Percentiles rank a stretch among this genome's conserved stretches.
Evolutionary conservation across 73 alveolate genomes (phyloP).

Genomic region (Paramecium primaurelia): DNA sequence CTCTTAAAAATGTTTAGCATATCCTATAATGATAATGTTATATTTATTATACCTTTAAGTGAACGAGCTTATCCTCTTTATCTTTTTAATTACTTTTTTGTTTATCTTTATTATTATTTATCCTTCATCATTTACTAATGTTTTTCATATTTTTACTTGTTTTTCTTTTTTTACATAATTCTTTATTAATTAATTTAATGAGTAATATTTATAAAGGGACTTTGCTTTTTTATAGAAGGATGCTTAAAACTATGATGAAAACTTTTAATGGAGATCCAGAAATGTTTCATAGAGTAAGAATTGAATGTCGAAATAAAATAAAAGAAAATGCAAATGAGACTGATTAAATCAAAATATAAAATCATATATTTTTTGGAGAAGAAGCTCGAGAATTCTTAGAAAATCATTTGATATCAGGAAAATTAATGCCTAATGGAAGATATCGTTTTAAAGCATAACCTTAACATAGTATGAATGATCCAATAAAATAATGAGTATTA

Average conservation of each 20-base stretch:
- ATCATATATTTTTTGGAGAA: slow-evolving; percentile 67
- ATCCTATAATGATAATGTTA: background rate
- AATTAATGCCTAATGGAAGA: slow-evolving; percentile 66
- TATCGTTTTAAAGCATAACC: slow-evolving; percentile 79
- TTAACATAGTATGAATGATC: slow-evolving; percentile 79
- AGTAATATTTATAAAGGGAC: slow-evolving; percentile 41
- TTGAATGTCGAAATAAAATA: slow-evolving; percentile 69
- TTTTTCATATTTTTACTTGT: background rate
- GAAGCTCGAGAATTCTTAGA: slow-evolving; percentile 66
- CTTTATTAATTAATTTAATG: background rate
- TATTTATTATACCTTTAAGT: background rate
- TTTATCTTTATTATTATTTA: background rate
- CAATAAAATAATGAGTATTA: slow-evolving; percentile 56
- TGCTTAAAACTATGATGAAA: slow-evolving; percentile 79
- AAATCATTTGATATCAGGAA: slow-evolving; percentile 61
- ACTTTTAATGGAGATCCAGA: slow-evolving; percentile 77
- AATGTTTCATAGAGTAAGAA: slow-evolving; percentile 78
- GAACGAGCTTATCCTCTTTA: slow-evolving; percentile 7
- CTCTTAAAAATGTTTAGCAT: slow-evolving; percentile 45
- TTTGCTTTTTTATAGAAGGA: slow-evolving; percentile 70
- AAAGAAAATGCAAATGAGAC: slow-evolving; percentile 56
- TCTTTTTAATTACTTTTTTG: background rate
- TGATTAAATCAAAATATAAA: slow-evolving; percentile 63
- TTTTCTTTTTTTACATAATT: background rate
- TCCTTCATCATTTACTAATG: slow-evolving; percentile 19